phyloP scores from a whole-genome alignment of 768 basidiomycete species.

The Tubosaeta brunneosetosa region DNA sequence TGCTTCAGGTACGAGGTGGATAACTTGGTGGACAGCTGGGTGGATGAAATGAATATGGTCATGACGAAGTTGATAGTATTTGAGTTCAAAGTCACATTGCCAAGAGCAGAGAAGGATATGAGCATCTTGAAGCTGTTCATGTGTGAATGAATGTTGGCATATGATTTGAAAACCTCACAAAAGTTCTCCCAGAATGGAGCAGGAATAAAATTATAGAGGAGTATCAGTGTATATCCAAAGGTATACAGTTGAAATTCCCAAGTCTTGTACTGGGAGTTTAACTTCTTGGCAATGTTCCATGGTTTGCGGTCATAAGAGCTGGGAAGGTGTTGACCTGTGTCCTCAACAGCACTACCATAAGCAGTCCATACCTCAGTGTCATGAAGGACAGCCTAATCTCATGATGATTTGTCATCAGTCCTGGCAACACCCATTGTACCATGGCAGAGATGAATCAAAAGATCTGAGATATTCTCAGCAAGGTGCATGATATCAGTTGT shows the following conservation, averaged over 20 bases:
- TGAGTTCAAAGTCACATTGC: conserved; percentile 25
- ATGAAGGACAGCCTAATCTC: conserved; percentile 31
- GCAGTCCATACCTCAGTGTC: conserved; percentile 8
- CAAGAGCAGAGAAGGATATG: conserved; percentile 19
- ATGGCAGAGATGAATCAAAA: conserved; percentile 22
- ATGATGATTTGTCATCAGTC: conserved; percentile 16
- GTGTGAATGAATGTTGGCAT: conserved; percentile 15
- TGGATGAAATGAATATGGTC: conserved; percentile 30
- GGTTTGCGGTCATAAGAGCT: conserved; percentile 19
- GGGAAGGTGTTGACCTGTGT: conserved; percentile 9
- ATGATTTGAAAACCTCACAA: conserved; percentile 23
- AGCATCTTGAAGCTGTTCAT: conserved; percentile 11
- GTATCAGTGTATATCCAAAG: conserved; percentile 13
- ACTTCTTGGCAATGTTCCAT: conserved; percentile 21
- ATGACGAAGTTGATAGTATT: conserved; percentile 23
- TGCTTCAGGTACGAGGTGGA: conserved; percentile 17
- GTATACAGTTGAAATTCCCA: conserved; percentile 23
- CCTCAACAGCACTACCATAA: conserved; percentile 13
- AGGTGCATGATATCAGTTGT: conserved; percentile 42
- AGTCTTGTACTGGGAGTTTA: conserved; percentile 27
- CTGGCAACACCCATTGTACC: conserved; percentile 11
- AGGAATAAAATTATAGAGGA: conserved; percentile 16
- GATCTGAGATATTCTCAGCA: conserved; percentile 21
- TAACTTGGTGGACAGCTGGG: conserved; percentile 25
- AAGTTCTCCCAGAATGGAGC: conserved; percentile 11